Base-by-base conservation (phyloP, 2,329 filamentous ascomycete genomes). In the Fusarium agapanthi region DNA sequence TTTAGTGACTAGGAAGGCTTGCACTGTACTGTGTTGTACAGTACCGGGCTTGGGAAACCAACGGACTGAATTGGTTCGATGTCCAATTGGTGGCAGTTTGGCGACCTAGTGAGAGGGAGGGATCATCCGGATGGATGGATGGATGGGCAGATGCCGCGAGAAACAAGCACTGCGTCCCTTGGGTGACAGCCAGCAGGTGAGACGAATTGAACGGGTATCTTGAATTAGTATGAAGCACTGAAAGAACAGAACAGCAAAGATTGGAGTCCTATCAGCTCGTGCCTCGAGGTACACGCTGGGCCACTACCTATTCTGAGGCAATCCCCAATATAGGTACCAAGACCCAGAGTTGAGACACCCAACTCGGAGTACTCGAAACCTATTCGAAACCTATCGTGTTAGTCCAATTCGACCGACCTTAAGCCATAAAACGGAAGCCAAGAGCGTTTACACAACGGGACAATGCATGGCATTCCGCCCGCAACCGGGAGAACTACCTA, bases 1-100 rank as follows among this genome's bases (percentile, higher is more conserved):
- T 57, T 53, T 34, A 53, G 65, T 69, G 51, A 65, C 67, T 59
- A 53, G 68, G 63, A 73, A 73, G 67, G 57, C 67, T 65, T 72
- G 67, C 58, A 62, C 67, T 69, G 67, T 72, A 73, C 51, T 45
- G 55, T 38, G 26, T 24, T 34, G 28, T 30, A 38, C 67, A 35
- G 63, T 48, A 34, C 53, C 56, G 57, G 60, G 62, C 50, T 54
- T 65, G 58, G 61, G 69, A 56, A 57, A 72, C 65, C 65, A 67
- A 67, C 55, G 55, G 55, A 54, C 61, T 38, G 55, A 43, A 67
- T 67, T 53, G 68, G 55, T 67, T 65, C 41, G 50, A 68, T 57
- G 50, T 69, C 58, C 66, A 69, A 69, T 73, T 61, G 67, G 69
- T 68, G 54, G 67, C 38, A 54, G 34, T 38, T 67, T 64, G 50